Percentiles rank a stretch among this genome's conserved stretches.
phyloP scores from a whole-genome alignment of 75 land plant species.

The Pinus tabuliformis region DNA sequence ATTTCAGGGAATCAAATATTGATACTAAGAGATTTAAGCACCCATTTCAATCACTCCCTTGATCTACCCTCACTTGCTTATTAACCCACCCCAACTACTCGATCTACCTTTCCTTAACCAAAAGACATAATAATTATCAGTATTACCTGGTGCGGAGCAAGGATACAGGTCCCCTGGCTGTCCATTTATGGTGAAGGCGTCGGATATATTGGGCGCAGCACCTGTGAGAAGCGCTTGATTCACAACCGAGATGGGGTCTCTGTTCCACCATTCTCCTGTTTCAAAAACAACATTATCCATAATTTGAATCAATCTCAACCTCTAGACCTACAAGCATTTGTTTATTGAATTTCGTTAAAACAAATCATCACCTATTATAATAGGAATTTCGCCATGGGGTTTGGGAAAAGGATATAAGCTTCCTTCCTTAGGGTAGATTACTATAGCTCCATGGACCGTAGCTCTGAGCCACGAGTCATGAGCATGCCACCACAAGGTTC shows the following conservation, averaged over 20 bases:
- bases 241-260: constrained; percentile 30
- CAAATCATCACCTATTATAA: constrained; percentile 6
- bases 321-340: too few species aligned
- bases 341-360: too few species aligned
- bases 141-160: constrained; percentile 18
- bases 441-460: constrained; percentile 15
- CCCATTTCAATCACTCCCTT: too few species aligned
- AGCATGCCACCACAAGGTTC: constrained; percentile 3
- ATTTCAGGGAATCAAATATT: too few species aligned
- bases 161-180: constrained; percentile 45
- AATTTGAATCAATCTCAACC: too few species aligned
- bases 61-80: too few species aligned
- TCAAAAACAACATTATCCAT: background rate
- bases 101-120: too few species aligned
- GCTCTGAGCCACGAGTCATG: background rate
- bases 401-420: constrained; percentile 13
- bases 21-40: background rate
- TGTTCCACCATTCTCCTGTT: constrained; percentile 61
- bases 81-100: too few species aligned
- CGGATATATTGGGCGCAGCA: constrained; percentile 32
- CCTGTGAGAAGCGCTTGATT: constrained; percentile 21
- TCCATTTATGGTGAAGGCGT: constrained; percentile 50
- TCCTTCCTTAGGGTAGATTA: constrained; percentile 7
- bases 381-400: constrained; percentile 10
- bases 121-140: too few species aligned